Conservation (phyloP, 768 basidiomycete genomes). For the Mycena leptocephala region DNA sequence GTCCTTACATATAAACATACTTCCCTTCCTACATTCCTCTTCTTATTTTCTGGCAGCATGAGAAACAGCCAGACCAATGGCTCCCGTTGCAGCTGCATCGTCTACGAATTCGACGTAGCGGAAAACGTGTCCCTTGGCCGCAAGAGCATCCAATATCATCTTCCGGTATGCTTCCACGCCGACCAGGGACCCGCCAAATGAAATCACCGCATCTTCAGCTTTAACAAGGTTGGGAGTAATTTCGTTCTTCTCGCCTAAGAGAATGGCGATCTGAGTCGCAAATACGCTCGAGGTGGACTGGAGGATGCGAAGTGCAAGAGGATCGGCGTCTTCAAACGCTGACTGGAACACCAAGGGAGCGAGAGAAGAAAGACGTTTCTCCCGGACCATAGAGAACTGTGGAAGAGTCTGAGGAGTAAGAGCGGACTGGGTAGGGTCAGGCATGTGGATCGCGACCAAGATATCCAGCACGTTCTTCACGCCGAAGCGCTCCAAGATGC, state of each 20-base stretch:
- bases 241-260: constrained; percentile 60
- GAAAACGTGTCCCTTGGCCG: constrained; percentile 74
- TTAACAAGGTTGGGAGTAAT: constrained; percentile 57
- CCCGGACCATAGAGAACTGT: constrained; percentile 61
- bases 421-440: constrained; percentile 62
- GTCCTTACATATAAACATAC: neutral
- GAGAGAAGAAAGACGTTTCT: constrained; percentile 84
- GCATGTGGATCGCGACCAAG: constrained; percentile 74
- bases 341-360: constrained; percentile 85
- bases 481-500: constrained; percentile 71
- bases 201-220: constrained; percentile 74
- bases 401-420: constrained; percentile 42
- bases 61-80: constrained; percentile 65
- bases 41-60: constrained; percentile 3
- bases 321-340: constrained; percentile 80
- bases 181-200: constrained; percentile 86
- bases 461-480: constrained; percentile 75
- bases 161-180: constrained; percentile 75
- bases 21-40: neutral
- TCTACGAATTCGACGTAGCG: constrained; percentile 76
- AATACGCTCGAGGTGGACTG: constrained; percentile 66
- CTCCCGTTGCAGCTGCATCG: constrained; percentile 80
- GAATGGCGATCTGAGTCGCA: constrained; percentile 71
- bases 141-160: constrained; percentile 70
- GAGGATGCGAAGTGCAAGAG: constrained; percentile 76